Evolutionary conservation across 768 basidiomycete genomes (phyloP).

Genomic region (Pulveroboletus ravenelii): DNA sequence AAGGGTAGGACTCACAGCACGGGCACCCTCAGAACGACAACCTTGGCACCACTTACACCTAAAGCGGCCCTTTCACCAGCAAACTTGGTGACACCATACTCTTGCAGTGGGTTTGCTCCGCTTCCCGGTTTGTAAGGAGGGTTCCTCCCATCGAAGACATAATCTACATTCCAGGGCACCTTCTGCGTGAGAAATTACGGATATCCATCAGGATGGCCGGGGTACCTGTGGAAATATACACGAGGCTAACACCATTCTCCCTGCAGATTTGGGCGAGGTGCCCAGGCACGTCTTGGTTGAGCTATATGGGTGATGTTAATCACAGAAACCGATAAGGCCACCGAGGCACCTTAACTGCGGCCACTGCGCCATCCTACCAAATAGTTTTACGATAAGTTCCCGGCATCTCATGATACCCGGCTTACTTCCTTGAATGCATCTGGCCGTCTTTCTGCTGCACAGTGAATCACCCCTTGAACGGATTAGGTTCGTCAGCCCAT

Average conservation of each 20-base stretch:
- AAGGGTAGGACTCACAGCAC: constrained; percentile 56
- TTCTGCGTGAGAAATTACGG: constrained; percentile 6
- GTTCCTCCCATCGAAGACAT: constrained; percentile 92
- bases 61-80: constrained; percentile 82
- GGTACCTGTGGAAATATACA: constrained; percentile 91
- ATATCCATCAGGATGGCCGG: background rate
- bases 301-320: constrained; percentile 36
- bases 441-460: constrained; percentile 90
- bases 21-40: constrained; percentile 80
- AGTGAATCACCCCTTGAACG: constrained; percentile 78
- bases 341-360: constrained; percentile 49
- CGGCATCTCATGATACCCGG: background rate
- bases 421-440: constrained; percentile 88
- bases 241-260: constrained; percentile 58
- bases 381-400: background rate
- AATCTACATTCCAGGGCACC: constrained; percentile 48
- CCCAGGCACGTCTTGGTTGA: constrained; percentile 76
- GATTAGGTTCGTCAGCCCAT: constrained; percentile 2
- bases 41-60: constrained; percentile 50
- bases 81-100: constrained; percentile 84
- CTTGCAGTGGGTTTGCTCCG: constrained; percentile 75
- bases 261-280: constrained; percentile 65
- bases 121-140: constrained; percentile 82
- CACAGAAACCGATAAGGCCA: background rate
- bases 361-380: constrained; percentile 54